These are phyloP conservation scores for Aspergillus aculeatus DNA, from an alignment of 2,329 filamentous ascomycete species.

Conservation along the genomic window DNA sequence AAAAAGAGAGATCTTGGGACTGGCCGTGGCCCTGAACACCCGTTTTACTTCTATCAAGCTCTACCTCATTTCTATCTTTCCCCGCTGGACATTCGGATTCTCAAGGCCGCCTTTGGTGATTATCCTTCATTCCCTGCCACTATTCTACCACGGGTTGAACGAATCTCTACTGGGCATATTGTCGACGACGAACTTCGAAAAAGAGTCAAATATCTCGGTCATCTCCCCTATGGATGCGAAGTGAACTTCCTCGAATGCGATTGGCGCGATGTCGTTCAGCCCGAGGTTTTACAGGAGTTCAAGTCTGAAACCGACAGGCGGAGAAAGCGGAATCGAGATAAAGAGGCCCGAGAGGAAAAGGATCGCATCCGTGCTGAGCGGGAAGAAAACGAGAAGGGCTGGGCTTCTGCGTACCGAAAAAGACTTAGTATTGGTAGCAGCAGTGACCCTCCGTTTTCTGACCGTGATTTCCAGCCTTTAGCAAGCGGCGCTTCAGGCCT, in stretches of 20 bases:
- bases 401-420: conserved; percentile 65
- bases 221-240: conserved; percentile 86
- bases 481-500: conserved; percentile 34
- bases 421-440: conserved; percentile 50
- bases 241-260: conserved; percentile 91
- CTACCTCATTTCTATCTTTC: conserved; percentile 87
- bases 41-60: conserved; percentile 85
- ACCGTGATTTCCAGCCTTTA: conserved; percentile 66
- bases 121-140: conserved; percentile 82
- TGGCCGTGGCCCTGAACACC: conserved; percentile 42
- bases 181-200: conserved; percentile 82
- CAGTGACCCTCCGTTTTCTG: conserved; percentile 51
- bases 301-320: conserved; percentile 72
- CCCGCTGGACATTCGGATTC: conserved; percentile 84
- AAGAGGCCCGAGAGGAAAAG: conserved; percentile 81
- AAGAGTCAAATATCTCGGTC: conserved; percentile 80
- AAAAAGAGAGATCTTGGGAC: conserved; percentile 25
- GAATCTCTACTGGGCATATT: conserved; percentile 82
- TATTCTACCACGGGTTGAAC: conserved; percentile 81
- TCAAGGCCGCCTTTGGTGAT: conserved; percentile 82
- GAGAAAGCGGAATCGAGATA: conserved; percentile 75
- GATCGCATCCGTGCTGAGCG: conserved; percentile 80
- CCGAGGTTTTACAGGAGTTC: conserved; percentile 73
- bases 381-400: conserved; percentile 67
- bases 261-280: conserved; percentile 84